A percentile compares a stretch with the other conserved stretches of the same genome.
phyloP scores from a whole-genome alignment of 495 filamentous ascomycete species.

The Cairneyella variabilis region DNA sequence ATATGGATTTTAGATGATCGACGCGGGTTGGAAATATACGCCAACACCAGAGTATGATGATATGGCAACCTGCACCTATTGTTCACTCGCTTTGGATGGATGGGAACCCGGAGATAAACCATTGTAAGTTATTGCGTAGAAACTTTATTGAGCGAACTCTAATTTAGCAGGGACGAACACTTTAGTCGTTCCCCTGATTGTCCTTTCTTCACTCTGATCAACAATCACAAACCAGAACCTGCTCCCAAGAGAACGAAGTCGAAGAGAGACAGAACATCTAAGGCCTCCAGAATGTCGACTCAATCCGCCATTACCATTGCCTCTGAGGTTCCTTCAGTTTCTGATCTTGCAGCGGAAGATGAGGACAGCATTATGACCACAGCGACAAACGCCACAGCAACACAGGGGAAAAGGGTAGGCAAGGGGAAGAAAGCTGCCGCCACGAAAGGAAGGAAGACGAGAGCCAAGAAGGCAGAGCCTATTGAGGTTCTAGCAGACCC shows the following conservation, averaged over 20 bases:
- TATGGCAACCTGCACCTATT: slow-evolving; percentile 84
- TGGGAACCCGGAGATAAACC: slow-evolving; percentile 93
- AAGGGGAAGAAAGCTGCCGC: slow-evolving; percentile 48
- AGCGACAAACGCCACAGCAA: slow-evolving; percentile 49
- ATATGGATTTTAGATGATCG: slow-evolving; percentile 63
- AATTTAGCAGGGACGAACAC: slow-evolving; percentile 77
- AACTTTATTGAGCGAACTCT: slow-evolving; percentile 17
- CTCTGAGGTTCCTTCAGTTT: slow-evolving; percentile 50
- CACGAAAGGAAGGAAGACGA: slow-evolving; percentile 46
- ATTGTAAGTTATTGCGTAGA: slow-evolving; percentile 53
- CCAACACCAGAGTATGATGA: slow-evolving; percentile 77
- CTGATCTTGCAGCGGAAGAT: slow-evolving; percentile 49
- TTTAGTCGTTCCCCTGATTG: slow-evolving; percentile 72
- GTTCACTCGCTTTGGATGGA: slow-evolving; percentile 76
- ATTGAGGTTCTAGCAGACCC: slow-evolving; percentile 35
- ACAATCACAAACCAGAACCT: slow-evolving; percentile 32
- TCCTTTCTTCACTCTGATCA: slow-evolving; percentile 66
- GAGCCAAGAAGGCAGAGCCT: slow-evolving; percentile 56
- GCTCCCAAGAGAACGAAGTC: slow-evolving; percentile 47
- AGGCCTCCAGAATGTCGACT: slow-evolving; percentile 65
- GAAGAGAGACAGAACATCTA: slow-evolving; percentile 59
- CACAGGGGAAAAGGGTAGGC: slow-evolving; percentile 45
- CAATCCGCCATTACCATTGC: slow-evolving; percentile 26
- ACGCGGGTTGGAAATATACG: slow-evolving; percentile 90
- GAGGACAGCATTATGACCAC: slow-evolving; percentile 68